phyloP scores from a whole-genome alignment of 108 stramenopile genomes.

The Skeletonema grethae region DNA sequence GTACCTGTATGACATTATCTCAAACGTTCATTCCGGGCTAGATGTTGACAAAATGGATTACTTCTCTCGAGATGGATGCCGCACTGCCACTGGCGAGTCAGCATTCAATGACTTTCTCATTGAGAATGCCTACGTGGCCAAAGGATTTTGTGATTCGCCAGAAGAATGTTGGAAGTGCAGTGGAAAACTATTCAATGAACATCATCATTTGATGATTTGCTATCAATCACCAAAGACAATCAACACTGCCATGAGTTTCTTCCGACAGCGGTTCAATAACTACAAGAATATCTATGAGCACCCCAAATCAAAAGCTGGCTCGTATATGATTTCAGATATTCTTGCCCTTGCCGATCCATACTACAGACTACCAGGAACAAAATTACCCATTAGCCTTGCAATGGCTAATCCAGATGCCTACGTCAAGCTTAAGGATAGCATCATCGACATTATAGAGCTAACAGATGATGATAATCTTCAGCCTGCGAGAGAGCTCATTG shows the following conservation, averaged over 20 bases:
- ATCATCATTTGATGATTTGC: slow-evolving; percentile 78
- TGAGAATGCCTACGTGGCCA: slow-evolving; percentile 74
- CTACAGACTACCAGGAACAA: slow-evolving; percentile 40
- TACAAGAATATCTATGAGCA: slow-evolving; percentile 87
- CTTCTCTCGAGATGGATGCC: slow-evolving; percentile 79
- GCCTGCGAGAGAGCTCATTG: slow-evolving; percentile 58
- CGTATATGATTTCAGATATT: slow-evolving; percentile 81
- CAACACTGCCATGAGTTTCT: slow-evolving; percentile 66
- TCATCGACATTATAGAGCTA: slow-evolving; percentile 61
- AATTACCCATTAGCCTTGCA: slow-evolving; percentile 70
- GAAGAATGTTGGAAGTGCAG: slow-evolving; percentile 54
- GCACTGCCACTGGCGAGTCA: slow-evolving; percentile 29
- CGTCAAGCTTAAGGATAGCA: slow-evolving; percentile 55
- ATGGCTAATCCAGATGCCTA: slow-evolving; percentile 53
- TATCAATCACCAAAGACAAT: slow-evolving; percentile 82
- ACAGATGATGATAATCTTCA: slow-evolving; percentile 44
- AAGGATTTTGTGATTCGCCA: slow-evolving; percentile 53
- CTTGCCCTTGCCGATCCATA: slow-evolving; percentile 76
- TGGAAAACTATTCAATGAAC: not conserved
- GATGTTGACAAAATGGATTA: slow-evolving; percentile 97
- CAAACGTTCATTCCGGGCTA: slow-evolving; percentile 85
- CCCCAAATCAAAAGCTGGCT: slow-evolving; percentile 68
- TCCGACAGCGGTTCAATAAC: slow-evolving; percentile 67
- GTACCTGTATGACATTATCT: slow-evolving; percentile 93
- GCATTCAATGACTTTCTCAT: slow-evolving; percentile 61